phyloP scores from a whole-genome alignment of 352 stramenopile species.

The Globisporangium emineosum region DNA sequence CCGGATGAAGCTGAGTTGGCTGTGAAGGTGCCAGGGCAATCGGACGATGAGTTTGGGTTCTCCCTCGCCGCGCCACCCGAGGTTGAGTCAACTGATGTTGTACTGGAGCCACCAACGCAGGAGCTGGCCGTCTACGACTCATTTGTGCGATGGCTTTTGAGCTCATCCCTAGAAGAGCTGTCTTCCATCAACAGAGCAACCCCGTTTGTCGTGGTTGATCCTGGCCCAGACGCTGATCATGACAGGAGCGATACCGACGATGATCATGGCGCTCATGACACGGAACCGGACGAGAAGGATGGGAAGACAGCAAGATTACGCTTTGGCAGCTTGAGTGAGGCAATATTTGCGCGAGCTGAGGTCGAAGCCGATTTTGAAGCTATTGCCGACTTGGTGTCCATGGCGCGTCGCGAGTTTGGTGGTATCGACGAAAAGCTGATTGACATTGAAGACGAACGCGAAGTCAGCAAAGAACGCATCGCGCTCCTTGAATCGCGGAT shows the following conservation, averaged over 20 bases:
- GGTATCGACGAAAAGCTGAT: slow-evolving; percentile 40
- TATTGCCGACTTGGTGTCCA: slow-evolving; percentile 42
- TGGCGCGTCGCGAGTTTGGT: slow-evolving; percentile 41
- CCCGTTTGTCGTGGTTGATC: slow-evolving; percentile 20
- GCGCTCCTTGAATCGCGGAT: slow-evolving; percentile 65
- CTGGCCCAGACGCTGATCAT: neutral
- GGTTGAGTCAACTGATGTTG: slow-evolving; percentile 17
- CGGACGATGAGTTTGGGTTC: neutral
- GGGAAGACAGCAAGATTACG: neutral
- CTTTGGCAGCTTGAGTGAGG: slow-evolving; percentile 13
- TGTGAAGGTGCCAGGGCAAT: neutral
- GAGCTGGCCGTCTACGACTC: slow-evolving; percentile 39
- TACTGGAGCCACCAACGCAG: slow-evolving; percentile 31
- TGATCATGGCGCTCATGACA: neutral
- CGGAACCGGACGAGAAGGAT: neutral
- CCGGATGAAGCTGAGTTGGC: slow-evolving; percentile 7
- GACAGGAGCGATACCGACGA: neutral
- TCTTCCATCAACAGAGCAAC: slow-evolving; percentile 25
- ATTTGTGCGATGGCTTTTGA: slow-evolving; percentile 63
- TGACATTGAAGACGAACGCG: slow-evolving; percentile 37
- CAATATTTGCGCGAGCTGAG: slow-evolving; percentile 34
- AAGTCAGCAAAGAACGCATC: slow-evolving; percentile 46
- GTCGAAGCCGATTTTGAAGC: slow-evolving; percentile 48
- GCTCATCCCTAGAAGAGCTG: slow-evolving; percentile 41
- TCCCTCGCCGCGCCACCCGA: neutral